Base-by-base conservation (phyloP, 2,329 filamentous ascomycete species). In the Pyrenochaeta sp. region DNA sequence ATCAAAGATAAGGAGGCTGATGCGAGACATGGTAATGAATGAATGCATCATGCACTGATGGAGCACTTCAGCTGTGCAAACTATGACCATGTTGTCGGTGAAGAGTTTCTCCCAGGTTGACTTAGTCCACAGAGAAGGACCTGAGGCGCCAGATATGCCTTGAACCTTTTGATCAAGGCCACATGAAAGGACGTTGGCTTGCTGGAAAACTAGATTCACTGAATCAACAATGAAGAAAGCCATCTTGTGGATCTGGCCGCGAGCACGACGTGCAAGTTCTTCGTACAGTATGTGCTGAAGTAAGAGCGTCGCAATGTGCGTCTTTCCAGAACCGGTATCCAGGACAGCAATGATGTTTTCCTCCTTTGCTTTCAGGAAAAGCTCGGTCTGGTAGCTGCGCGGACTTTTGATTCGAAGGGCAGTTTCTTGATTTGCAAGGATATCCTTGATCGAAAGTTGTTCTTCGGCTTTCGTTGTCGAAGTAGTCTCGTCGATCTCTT, bases 261-360 rank as follows among this genome's bases (percentile, higher is more conserved):
- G 60, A 0, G 77, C 79, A 26, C 91, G 82, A 52, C 84, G 75
- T 50, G 89, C 85, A 1, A 96, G 73, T 67, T 99, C 94, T 46
- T 86, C 77, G 26, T 90, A 84, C 20, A 97, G 79, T 7, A 84
- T 80, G 67, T 95, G 83, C 26, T 86, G 84, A 17, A 97, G 79
- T 4, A 99, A 78, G 3, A 97, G 79, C 1, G 90, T 91, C 0
- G 94, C 92, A 58, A 99, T 96, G n/a, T 96, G 77, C 0, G 94
- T 99, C 73, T 99, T 99, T 2, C 94, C 94, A 3, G 90, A 91
- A 9, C 94, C 90, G n/a, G 93, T 96, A 62, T 95, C 91, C 1
- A 97, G 80, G 1, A 99, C 94, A 1, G 94, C 92, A 56, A 99
- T 96, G 6, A 87, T 88, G 64, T 99, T 99, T 56, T 86, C 82